Base-by-base conservation (phyloP, 2,329 filamentous ascomycete species). In the Ophiocordyceps australis region DNA sequence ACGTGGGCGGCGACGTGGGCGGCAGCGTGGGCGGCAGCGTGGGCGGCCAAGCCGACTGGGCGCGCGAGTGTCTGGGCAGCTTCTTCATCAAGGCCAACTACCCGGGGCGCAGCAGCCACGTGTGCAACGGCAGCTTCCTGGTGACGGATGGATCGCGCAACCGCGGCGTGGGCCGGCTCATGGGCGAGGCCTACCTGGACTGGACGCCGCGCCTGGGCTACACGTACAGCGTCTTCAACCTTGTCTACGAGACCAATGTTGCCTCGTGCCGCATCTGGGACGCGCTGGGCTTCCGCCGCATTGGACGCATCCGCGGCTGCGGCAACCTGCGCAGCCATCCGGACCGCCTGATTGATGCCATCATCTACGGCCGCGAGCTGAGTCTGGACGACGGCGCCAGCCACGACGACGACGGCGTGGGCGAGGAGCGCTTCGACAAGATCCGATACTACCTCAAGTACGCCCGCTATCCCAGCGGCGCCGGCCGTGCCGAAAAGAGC, bases 361-460 rank as follows among this genome's bases (percentile, higher is more conserved):
- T 81, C 47, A 79, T 81, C 33, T 81, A 77, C 52, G 83, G 83
- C 18, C 62, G 69, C 28, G 70, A 74, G 39, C 54, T 71, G 32
- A 55, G 53, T 11, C 46, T 44, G 22, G 67, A 65, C 39, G 79
- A 86, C 20, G 23, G 21, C 24, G 30, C 46, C 23, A 47, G 47
- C 31, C 75, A 81, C 40, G 67, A 65, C 40, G 81, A 89, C 46
- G 80, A 89, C 48, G 74, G 80, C 47, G 76, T 86, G 41, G 85
- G 77, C 50, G 85, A 94, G 59, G 85, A 94, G 57, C 80, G 89
- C 39, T 95, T 95, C 60, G 86, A 94, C 61, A 94, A 94, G 62
- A 95, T 95, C 48, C 78, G 85, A 44, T 95, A 80, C 60, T 95
- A 95, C 54, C 72, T 95, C 45, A 91, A 92, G 54, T 82, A 85